Evolutionary conservation across 1,284 basidiomycete genomes (phyloP).

Genomic region (Cronartium quercuum): DNA sequence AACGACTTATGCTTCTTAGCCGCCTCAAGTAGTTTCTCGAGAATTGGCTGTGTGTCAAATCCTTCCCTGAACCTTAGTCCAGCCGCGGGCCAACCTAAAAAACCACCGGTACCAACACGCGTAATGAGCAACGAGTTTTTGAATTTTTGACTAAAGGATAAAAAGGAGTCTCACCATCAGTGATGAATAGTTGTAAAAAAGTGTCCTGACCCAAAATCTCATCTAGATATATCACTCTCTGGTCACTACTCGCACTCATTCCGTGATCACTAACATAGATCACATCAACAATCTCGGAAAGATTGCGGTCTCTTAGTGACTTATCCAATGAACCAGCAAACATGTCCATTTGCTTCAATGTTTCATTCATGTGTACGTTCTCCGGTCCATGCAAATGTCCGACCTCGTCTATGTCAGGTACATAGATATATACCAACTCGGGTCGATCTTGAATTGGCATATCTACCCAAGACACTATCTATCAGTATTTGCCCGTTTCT

Average conservation of each 20-base stretch:
- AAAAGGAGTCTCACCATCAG: not conserved
- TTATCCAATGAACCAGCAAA: slow-evolving; percentile 66
- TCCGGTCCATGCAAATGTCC: slow-evolving; percentile 72
- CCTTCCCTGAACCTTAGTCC: slow-evolving; percentile 65
- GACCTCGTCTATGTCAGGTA: slow-evolving; percentile 54
- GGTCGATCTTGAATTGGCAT: slow-evolving; percentile 40
- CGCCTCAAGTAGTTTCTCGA: slow-evolving; percentile 57
- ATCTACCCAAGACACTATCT: no score
- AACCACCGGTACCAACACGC: slow-evolving; percentile 18
- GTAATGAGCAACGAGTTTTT: not conserved
- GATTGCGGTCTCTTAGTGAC: slow-evolving; percentile 63
- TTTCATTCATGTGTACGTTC: slow-evolving; percentile 63
- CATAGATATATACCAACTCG: slow-evolving; percentile 60
- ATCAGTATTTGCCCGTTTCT: no score
- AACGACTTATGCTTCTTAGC: slow-evolving; percentile 57
- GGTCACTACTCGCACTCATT: slow-evolving; percentile 76
- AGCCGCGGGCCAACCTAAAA: slow-evolving; percentile 70
- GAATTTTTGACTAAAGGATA: not conserved
- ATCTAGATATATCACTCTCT: slow-evolving; percentile 71
- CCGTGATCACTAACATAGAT: slow-evolving; percentile 89
- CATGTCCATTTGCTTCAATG: slow-evolving; percentile 63
- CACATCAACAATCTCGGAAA: slow-evolving; percentile 74
- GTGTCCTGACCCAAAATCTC: slow-evolving; percentile 68
- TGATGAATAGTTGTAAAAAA: slow-evolving; percentile 53
- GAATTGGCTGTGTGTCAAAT: slow-evolving; percentile 58